Percentiles rank a stretch among this genome's conserved stretches.
These are phyloP conservation scores for Chalaropsis thielavioides DNA, from an alignment of 2,329 filamentous ascomycete species.

Conservation along the genomic window DNA sequence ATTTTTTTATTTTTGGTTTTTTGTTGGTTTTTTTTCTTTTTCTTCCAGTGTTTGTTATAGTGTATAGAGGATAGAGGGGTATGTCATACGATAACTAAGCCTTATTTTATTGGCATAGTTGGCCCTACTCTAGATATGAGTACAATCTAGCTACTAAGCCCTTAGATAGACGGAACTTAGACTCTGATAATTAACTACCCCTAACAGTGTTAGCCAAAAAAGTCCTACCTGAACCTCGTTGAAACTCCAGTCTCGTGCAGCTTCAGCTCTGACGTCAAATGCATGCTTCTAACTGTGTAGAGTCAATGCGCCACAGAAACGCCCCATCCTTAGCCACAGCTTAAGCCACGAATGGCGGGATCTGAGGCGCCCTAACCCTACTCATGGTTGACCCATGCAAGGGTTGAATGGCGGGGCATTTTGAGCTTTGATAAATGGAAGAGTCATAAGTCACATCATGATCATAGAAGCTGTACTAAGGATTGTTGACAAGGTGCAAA, in stretches of 20 bases:
- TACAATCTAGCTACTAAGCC: too few species aligned
- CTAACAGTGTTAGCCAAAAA: too few species aligned
- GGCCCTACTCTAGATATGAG: too few species aligned
- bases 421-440: background rate
- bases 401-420: slow-evolving; percentile 11
- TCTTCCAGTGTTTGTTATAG: too few species aligned
- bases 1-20: background rate
- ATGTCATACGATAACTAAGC: too few species aligned
- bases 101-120: too few species aligned
- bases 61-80: too few species aligned
- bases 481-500: background rate
- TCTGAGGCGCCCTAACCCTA: background rate
- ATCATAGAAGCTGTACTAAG: background rate
- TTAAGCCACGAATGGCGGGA: slow-evolving; percentile 7
- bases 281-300: background rate
- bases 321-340: background rate
- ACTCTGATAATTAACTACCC: too few species aligned
- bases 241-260: background rate
- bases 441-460: slow-evolving; percentile 10
- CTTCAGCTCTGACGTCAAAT: background rate
- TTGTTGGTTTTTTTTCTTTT: background rate
- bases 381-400: background rate
- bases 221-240: too few species aligned
- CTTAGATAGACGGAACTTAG: too few species aligned
- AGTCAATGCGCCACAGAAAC: background rate